Conservation (phyloP, 805 yeast genomes). For the Candida ponderosae region DNA sequence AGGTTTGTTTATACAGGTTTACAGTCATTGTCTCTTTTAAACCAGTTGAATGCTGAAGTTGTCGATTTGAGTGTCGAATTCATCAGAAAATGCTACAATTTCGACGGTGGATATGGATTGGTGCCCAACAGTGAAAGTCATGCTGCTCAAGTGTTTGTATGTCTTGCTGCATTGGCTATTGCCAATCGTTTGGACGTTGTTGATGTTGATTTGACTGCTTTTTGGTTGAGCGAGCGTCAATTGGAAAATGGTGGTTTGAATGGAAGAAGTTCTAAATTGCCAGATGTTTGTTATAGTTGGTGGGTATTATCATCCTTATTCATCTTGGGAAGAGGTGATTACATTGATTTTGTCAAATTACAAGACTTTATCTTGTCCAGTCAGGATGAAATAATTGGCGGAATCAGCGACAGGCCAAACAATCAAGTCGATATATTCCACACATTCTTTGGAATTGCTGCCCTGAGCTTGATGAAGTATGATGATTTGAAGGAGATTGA, state of each 20-base stretch:
- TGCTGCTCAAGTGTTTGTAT: slow-evolving; percentile 85
- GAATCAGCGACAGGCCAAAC: slow-evolving; percentile 86
- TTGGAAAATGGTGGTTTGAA: slow-evolving; percentile 82
- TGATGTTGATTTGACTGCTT: slow-evolving; percentile 43
- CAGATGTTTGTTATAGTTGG: slow-evolving; percentile 98
- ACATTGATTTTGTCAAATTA: slow-evolving; percentile 67
- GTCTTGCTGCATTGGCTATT: slow-evolving; percentile 75
- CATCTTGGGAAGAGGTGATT: slow-evolving; percentile 56
- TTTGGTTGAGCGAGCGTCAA: slow-evolving; percentile 94
- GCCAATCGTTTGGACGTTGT: slow-evolving; percentile 44
- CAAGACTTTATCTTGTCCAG: slow-evolving; percentile 61
- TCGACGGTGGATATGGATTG: slow-evolving; percentile 94
- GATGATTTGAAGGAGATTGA: slow-evolving; percentile 58
- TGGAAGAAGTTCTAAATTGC: slow-evolving; percentile 92
- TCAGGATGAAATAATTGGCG: slow-evolving; percentile 78
- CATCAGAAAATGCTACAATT: slow-evolving; percentile 68
- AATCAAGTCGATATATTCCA: slow-evolving; percentile 92
- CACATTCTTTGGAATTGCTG: slow-evolving; percentile 86
- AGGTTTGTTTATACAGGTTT: slow-evolving; percentile 82
- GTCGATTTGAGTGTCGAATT: slow-evolving; percentile 60
- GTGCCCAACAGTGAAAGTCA: slow-evolving; percentile 95
- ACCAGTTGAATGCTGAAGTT: slow-evolving; percentile 44
- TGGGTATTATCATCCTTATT: slow-evolving; percentile 84
- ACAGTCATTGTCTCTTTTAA: slow-evolving; percentile 65
- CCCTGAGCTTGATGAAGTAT: slow-evolving; percentile 67